Conservation (phyloP, 2,329 filamentous ascomycete genomes). For the Scedosporium minutisporum region DNA sequence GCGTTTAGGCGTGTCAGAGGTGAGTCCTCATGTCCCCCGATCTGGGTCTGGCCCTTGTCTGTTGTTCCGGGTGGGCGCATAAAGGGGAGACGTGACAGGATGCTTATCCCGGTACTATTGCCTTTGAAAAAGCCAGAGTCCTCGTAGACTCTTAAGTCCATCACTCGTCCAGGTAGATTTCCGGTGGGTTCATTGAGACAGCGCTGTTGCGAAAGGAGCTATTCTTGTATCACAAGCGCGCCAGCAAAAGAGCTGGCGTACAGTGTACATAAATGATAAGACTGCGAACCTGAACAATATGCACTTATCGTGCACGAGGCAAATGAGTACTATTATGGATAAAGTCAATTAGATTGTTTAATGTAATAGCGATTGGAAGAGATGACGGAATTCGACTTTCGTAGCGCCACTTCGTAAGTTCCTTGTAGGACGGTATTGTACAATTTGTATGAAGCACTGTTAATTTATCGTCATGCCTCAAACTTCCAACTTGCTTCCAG, state of each 20-base stretch:
- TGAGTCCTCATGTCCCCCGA: background rate
- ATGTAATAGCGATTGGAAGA: too few species aligned
- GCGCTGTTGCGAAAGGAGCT: background rate
- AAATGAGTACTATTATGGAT: too few species aligned
- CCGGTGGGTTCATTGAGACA: background rate
- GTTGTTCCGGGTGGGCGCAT: background rate
- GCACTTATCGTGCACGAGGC: too few species aligned
- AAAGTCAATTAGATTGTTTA: too few species aligned
- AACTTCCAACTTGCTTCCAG: too few species aligned
- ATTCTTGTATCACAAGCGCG: background rate
- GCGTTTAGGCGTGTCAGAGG: background rate
- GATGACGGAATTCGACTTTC: too few species aligned
- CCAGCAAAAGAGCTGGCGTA: background rate
- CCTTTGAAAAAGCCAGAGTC: background rate
- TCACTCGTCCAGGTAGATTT: background rate
- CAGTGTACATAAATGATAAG: too few species aligned
- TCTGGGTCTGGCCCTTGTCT: background rate
- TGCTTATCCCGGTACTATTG: background rate
- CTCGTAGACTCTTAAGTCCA: background rate
- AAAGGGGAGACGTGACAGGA: background rate
- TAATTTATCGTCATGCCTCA: too few species aligned
- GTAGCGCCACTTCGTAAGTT: too few species aligned
- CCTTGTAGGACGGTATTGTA: too few species aligned
- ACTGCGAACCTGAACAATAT: too few species aligned
- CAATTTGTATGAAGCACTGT: too few species aligned